Evolutionary conservation across 2,329 filamentous ascomycete genomes (phyloP).

Genomic region (Colletotrichum melonis): DNA sequence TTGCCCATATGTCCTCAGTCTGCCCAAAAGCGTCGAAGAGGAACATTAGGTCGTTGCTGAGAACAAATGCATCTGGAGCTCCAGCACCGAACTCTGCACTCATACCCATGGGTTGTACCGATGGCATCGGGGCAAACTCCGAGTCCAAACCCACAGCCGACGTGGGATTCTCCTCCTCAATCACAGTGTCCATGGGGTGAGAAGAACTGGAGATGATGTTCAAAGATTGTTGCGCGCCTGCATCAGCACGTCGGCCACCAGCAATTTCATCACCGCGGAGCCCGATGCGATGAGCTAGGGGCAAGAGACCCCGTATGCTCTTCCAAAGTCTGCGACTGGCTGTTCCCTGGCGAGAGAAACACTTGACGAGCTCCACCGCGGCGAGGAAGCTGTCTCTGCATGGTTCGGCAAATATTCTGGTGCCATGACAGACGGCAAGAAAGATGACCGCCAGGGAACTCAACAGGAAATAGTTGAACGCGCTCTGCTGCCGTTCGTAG

Average conservation of each 20-base stretch:
- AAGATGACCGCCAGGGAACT: constrained; percentile 52
- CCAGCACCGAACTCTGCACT: constrained; percentile 13
- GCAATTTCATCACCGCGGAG: constrained; percentile 30
- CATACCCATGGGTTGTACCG: background rate
- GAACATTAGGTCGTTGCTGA: constrained; percentile 47
- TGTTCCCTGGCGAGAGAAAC: constrained; percentile 45
- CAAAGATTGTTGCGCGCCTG: no score
- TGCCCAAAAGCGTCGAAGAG: constrained; percentile 49
- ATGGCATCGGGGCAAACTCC: background rate
- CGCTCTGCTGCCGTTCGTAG: constrained; percentile 51
- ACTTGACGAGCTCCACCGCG: constrained; percentile 45
- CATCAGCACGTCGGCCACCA: background rate
- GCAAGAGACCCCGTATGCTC: constrained; percentile 47
- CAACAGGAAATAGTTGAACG: constrained; percentile 55
- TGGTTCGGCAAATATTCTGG: constrained; percentile 50
- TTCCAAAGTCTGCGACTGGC: constrained; percentile 49
- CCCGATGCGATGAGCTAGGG: constrained; percentile 43
- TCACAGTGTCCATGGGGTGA: constrained; percentile 13
- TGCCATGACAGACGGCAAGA: constrained; percentile 57
- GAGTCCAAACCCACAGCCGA: background rate
- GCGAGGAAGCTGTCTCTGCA: constrained; percentile 47
- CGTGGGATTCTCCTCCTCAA: background rate
- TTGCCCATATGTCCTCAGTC: constrained; percentile 7
- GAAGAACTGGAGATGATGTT: background rate
- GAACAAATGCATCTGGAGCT: constrained; percentile 46